Conservation (phyloP, 2,329 filamentous ascomycete species). For the Hirsutella rhossiliensis region DNA sequence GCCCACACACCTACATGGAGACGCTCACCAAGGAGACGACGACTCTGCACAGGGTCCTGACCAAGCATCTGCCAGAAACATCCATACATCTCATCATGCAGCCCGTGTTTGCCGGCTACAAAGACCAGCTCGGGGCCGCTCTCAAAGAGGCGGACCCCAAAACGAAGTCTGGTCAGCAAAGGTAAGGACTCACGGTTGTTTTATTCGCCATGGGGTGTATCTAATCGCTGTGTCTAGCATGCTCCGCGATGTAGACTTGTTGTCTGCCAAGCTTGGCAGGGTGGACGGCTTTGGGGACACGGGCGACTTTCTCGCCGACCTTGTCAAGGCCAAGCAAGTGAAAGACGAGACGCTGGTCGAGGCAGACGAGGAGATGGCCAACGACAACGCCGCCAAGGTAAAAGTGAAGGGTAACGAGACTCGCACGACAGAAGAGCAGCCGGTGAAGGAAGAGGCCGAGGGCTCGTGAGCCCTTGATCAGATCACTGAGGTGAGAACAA, state of each 20-base stretch:
- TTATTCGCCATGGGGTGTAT: too few species aligned
- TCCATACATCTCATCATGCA: slow-evolving; percentile 75
- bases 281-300: slow-evolving; percentile 69
- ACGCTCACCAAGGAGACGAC: slow-evolving; percentile 76
- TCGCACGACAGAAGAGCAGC: neutral
- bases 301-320: slow-evolving; percentile 54
- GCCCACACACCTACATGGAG: slow-evolving; percentile 67
- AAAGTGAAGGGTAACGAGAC: slow-evolving; percentile 4
- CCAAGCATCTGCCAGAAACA: slow-evolving; percentile 66
- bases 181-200: slow-evolving; percentile 36
- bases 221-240: slow-evolving; percentile 40
- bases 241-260: slow-evolving; percentile 61
- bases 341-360: slow-evolving; percentile 11
- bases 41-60: slow-evolving; percentile 72
- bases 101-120: slow-evolving; percentile 73
- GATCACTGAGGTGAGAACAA: too few species aligned
- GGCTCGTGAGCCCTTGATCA: neutral
- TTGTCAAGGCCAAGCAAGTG: slow-evolving; percentile 49
- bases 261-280: slow-evolving; percentile 59
- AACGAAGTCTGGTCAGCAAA: slow-evolving; percentile 56
- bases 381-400: slow-evolving; percentile 5
- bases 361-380: slow-evolving; percentile 5
- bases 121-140: slow-evolving; percentile 62
- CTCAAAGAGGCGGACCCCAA: slow-evolving; percentile 53
- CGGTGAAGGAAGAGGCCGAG: neutral